Base-by-base conservation (phyloP, 495 filamentous ascomycete genomes). In the Penicillium mononematosum region DNA sequence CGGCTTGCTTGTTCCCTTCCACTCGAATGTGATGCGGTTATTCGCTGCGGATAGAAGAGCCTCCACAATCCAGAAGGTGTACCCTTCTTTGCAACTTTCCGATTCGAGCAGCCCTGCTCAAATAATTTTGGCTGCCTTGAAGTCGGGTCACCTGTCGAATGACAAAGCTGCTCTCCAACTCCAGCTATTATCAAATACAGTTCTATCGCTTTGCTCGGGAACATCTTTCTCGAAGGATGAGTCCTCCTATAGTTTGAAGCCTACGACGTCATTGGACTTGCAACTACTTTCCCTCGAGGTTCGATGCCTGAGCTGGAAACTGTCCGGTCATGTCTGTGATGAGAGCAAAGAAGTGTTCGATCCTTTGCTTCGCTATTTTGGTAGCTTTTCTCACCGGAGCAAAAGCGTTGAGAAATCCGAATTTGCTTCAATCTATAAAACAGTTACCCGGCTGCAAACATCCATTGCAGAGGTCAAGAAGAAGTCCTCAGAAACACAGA, bases 111-210 rank as follows among this genome's bases (percentile, higher is more conserved):
- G 89, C n/a, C 90, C 89, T 2, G 78, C 79, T 9, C 83, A 81
- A 39, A 69, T 94, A 2, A 80, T 92, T 16, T 49, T 82, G 17
- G 56, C 70, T 3, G 80, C 82, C 17, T 71, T 83, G 1, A 75
- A 83, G 55, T 45, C 59, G 9, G 59, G 76, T 64, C 47, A 61
- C 14, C 66, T 79, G 7, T 71, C 81, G 16, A 64, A 70, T 17
- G 80, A 76, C 12, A 94, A 89, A 68, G 79, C 81, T 41, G 82
- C 85, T 5, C 77, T 83, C 10, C 88, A 92, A 59, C 71, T 96
- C 12, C 88, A 95, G 51, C 73, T 77, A 0, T 64, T 92, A 3
- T 83, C 89, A 0, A 88, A 90, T 61, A 80, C 75, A 4, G 67
- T 93, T 1, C 70, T 92, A 0, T 82, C 85, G 4, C 63, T 93